phyloP scores from a whole-genome alignment of 768 basidiomycete genomes.

The Coprinopsis cinerea region DNA sequence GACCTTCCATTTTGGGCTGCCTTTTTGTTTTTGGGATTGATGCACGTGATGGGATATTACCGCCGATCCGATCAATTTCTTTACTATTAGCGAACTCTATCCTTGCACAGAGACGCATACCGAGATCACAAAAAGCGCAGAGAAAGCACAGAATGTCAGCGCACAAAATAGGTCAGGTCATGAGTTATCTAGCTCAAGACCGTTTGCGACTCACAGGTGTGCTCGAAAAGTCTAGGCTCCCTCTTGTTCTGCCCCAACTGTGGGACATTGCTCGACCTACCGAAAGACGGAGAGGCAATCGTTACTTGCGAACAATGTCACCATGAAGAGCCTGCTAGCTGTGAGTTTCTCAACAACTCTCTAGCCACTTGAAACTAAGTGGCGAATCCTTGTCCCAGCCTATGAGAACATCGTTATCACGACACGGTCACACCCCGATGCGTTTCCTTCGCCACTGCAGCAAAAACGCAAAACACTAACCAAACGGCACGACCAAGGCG shows the following conservation, averaged over 20 bases:
- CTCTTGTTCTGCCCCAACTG: conserved; percentile 93
- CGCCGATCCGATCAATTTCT: background rate
- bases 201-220: no score
- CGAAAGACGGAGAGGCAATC: conserved; percentile 63
- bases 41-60: background rate
- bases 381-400: conserved; percentile 38
- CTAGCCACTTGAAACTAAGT: background rate
- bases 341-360: conserved; percentile 40
- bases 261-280: conserved; percentile 82
- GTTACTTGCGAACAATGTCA: conserved; percentile 88
- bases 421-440: conserved; percentile 88
- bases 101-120: background rate
- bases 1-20: conserved; percentile 9
- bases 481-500: conserved; percentile 65
- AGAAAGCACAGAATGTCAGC: conserved; percentile 12
- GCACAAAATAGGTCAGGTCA: conserved; percentile 38
- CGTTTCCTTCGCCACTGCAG: conserved; percentile 84
- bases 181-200: no score
- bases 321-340: conserved; percentile 80
- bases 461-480: conserved; percentile 90
- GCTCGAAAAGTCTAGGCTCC: conserved; percentile 53
- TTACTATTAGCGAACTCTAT: background rate
- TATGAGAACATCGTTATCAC: conserved; percentile 89
- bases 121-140: background rate
- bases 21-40: conserved; percentile 14